Evolutionary conservation across 192 early-diverging fungal genomes (phyloP), one percentile per base, ranked within the genome.

Genomic region (Backusella sp.): DNA sequence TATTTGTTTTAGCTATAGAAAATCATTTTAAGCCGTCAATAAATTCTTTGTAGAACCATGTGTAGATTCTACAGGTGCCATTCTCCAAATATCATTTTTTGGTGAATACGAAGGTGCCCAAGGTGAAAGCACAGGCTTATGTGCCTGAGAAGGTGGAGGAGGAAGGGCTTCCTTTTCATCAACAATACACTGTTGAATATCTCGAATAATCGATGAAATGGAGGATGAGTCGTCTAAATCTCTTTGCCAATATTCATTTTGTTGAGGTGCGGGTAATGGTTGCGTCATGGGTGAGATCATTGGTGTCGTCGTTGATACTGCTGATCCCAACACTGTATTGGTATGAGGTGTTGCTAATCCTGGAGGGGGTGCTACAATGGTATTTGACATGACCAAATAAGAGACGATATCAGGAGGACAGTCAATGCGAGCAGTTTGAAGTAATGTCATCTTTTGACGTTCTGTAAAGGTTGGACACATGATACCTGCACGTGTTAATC

Each of bases 381-480:
- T 23, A 36, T 69, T 69, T 8, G 37, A 11, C 34, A 69, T 35
- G 9, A 41, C 34, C n/a, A 69, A 11, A 39, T 41, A 69, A 7
- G 68, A 41, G 12, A 39, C 11, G 19, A 74, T 65, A 35, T 74
- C 73, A 37, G 30, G 23, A 44, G 73, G 65, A 12, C 62, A 74
- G 8, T 66, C 65, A 30, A 73, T 73, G 39, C 72, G 65, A 67
- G 73, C 73, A 11, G 36, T 74, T 44, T 79, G 77, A 19, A 79
- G 73, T 35, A 79, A 46, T 9, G 68, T 70, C 34, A 42, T 23
- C 74, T 95, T 95, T 79, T 95, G 94, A 66, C 86, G 85, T 74
- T 94, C 92, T 0, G 91, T 95, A 74, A 95, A 95, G 0, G 88
- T 82, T 0, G 92, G 90, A 3, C 89, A 91, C 69, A 91, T 83